Conservation (phyloP, 2,329 filamentous ascomycete genomes). For the Penicillium sp. region DNA sequence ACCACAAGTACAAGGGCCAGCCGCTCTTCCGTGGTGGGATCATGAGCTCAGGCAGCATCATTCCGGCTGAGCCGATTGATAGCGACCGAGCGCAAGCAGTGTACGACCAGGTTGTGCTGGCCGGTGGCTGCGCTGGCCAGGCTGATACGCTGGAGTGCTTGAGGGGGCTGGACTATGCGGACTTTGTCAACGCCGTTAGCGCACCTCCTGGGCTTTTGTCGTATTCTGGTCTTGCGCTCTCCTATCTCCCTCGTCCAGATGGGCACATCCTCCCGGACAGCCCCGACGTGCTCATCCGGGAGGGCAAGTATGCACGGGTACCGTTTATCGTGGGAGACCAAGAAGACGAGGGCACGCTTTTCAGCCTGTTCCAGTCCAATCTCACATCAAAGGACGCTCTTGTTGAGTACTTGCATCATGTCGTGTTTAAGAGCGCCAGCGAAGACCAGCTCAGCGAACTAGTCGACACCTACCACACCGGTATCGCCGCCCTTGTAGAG, state of each 20-base stretch:
- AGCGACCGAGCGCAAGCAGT: slow-evolving; percentile 68
- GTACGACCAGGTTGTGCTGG: slow-evolving; percentile 50
- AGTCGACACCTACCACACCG: slow-evolving; percentile 66
- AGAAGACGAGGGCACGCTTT: slow-evolving; percentile 80
- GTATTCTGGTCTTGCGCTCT: slow-evolving; percentile 71
- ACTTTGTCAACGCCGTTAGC: slow-evolving; percentile 66
- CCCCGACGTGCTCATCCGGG: slow-evolving; percentile 61
- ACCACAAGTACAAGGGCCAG: slow-evolving; percentile 75
- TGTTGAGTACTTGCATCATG: slow-evolving; percentile 63
- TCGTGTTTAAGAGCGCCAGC: slow-evolving; percentile 66
- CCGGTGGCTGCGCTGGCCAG: slow-evolving; percentile 51
- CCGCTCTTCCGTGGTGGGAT: slow-evolving; percentile 76
- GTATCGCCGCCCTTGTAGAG: slow-evolving; percentile 43
- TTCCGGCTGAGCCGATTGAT: slow-evolving; percentile 68
- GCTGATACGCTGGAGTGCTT: slow-evolving; percentile 55
- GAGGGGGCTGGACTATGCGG: slow-evolving; percentile 51
- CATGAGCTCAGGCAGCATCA: slow-evolving; percentile 73
- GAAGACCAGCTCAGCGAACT: slow-evolving; percentile 58
- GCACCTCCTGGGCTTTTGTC: slow-evolving; percentile 71
- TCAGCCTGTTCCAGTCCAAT: slow-evolving; percentile 71
- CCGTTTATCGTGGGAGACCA: slow-evolving; percentile 74
- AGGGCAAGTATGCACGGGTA: slow-evolving; percentile 62
- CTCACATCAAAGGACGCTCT: slow-evolving; percentile 66
- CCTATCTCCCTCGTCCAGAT: slow-evolving; percentile 77
- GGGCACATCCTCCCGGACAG: slow-evolving; percentile 65